Evolutionary conservation across 306 rosid species (phyloP).

Genomic region (Prunus davidiana): DNA sequence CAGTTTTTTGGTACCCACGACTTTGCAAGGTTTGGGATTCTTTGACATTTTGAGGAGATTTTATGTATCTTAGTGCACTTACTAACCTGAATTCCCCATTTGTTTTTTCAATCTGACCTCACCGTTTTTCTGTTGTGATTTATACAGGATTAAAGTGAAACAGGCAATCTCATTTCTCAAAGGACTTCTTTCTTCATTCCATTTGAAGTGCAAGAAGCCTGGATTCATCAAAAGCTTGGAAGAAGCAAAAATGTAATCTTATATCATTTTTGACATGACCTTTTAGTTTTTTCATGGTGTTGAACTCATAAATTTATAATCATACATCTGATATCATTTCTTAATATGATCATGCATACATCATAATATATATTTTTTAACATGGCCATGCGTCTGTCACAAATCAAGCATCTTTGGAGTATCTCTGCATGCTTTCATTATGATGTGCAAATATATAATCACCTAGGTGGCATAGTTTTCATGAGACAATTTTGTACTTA

Average conservation of each 20-base stretch:
- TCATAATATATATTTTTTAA: not conserved
- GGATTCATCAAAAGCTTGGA: conserved; percentile 74
- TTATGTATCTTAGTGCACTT: conserved; percentile 8
- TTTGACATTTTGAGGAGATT: conserved; percentile 25
- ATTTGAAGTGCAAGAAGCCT: conserved; percentile 82
- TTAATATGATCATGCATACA: not conserved
- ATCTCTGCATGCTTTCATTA: not conserved
- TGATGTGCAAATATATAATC: not conserved
- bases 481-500: not conserved
- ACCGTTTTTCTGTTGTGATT: conserved; percentile 7
- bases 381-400: not conserved
- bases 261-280: not conserved
- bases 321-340: not conserved
- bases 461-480: conserved; percentile 9
- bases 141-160: conserved; percentile 71
- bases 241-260: conserved; percentile 88
- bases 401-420: not conserved
- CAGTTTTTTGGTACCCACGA: conserved; percentile 98
- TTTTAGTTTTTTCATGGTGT: not conserved
- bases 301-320: not conserved
- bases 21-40: conserved; percentile 78
- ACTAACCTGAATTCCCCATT: not conserved
- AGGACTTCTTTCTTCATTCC: conserved; percentile 86
- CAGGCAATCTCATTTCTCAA: conserved; percentile 82
- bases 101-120: conserved; percentile 11